Percentiles rank a stretch among this genome's conserved stretches.
phyloP scores from a whole-genome alignment of 176 grass and related monocot genomes.

The Coix lacrymajobi region DNA sequence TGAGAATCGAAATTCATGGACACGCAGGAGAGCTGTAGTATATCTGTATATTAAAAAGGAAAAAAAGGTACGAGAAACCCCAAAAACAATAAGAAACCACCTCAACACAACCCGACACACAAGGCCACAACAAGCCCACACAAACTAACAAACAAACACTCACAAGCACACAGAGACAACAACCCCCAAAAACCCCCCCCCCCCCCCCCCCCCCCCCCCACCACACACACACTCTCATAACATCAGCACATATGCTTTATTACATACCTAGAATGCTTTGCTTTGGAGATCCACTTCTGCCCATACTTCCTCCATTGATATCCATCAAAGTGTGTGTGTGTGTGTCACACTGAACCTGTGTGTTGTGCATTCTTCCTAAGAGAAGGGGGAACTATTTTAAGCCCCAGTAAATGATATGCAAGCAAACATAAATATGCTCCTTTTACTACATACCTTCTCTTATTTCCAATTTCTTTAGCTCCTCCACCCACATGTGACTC shows the following conservation, averaged over 20 bases:
- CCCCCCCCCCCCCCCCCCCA: too few species aligned
- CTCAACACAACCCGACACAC: too few species aligned
- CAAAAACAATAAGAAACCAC: too few species aligned
- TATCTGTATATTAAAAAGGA: too few species aligned
- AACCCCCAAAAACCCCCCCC: too few species aligned
- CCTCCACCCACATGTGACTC: neutral
- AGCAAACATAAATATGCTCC: neutral
- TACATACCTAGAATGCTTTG: constrained; percentile 25
- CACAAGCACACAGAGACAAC: too few species aligned
- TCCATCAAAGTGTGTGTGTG: constrained; percentile 27
- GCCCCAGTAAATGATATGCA: neutral
- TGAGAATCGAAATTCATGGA: neutral
- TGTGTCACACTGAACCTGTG: constrained; percentile 16
- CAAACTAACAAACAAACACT: too few species aligned
- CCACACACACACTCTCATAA: too few species aligned
- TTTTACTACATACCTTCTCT: constrained; percentile 13
- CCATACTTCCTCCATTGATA: constrained; percentile 41
- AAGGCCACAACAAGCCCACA: too few species aligned
- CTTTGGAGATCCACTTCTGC: constrained; percentile 25
- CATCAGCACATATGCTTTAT: neutral
- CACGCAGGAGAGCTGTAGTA: too few species aligned
- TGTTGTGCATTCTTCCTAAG: constrained; percentile 16
- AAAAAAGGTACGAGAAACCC: too few species aligned
- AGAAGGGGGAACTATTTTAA: neutral
- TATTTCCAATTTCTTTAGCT: neutral